Evolutionary conservation across 192 early-diverging fungal species (phyloP).

Genomic region (Entophlyctis luteolus): DNA sequence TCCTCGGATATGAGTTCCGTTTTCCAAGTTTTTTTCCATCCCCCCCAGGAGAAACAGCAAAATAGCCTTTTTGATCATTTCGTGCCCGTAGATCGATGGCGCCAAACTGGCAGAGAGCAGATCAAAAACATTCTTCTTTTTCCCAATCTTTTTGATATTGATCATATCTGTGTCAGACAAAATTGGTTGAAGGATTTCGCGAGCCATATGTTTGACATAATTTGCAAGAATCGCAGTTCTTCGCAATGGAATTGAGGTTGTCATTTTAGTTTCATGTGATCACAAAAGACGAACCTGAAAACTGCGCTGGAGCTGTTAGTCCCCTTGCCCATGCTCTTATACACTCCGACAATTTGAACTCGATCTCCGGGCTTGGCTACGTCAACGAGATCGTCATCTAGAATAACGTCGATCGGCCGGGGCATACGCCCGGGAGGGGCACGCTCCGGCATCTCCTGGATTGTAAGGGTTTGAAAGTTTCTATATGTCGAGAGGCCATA

Average conservation of each 20-base stretch:
- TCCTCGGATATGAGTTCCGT: conserved; percentile 88
- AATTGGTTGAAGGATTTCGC: conserved; percentile 65
- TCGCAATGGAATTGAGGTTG: too few relatives aligned
- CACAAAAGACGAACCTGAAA: conserved; percentile 60
- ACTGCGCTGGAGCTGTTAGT: conserved; percentile 72
- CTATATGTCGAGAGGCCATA: conserved; percentile 85
- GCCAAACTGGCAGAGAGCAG: conserved; percentile 82
- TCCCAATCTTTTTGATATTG: conserved; percentile 75
- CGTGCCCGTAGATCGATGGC: conserved; percentile 66
- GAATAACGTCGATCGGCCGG: conserved; percentile 86
- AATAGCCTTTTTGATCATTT: conserved; percentile 65
- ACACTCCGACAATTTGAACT: conserved; percentile 89
- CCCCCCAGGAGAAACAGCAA: conserved; percentile 88
- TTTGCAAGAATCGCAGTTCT: conserved; percentile 88
- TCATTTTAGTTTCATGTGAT: too few relatives aligned
- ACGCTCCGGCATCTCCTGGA: conserved; percentile 99
- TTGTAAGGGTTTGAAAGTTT: conserved; percentile 87
- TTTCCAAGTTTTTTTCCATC: conserved; percentile 86
- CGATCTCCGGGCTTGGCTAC: conserved; percentile 94
- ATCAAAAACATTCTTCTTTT: conserved; percentile 71
- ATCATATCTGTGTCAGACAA: conserved; percentile 83
- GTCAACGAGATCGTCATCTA: conserved; percentile 96
- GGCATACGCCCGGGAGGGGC: conserved; percentile 91
- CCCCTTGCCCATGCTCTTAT: conserved; percentile 80
- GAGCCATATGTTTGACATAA: conserved; percentile 69